Conservation (phyloP, 257 asterid genomes). For the Solanum clarkiae region DNA sequence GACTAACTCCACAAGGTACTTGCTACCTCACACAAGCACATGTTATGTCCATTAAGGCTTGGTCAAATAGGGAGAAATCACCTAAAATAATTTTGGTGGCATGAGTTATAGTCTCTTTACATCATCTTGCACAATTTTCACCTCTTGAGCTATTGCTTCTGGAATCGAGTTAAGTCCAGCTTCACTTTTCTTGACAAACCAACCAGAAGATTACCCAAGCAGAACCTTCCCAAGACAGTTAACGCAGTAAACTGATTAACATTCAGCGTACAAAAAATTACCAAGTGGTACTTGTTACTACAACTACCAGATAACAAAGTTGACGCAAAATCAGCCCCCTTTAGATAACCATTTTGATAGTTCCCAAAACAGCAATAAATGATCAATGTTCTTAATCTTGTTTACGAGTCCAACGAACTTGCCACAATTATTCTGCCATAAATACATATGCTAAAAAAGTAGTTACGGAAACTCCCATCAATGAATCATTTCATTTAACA, state of each 20-base stretch:
- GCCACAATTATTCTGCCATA: not conserved
- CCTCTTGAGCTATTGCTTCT: not conserved
- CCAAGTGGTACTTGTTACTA: not conserved
- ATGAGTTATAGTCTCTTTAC: not conserved
- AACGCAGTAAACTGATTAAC: not conserved
- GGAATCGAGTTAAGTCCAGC: not conserved
- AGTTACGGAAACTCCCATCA: not conserved
- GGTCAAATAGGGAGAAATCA: not conserved
- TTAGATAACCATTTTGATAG: not conserved
- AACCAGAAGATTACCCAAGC: not conserved
- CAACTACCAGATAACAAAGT: not conserved
- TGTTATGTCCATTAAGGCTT: not conserved
- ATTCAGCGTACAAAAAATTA: not conserved
- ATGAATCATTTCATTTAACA: not conserved
- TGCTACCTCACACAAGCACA: not conserved
- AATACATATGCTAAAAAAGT: not conserved
- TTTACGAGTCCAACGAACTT: not conserved
- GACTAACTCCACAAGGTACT: not conserved
- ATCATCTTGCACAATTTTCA: not conserved
- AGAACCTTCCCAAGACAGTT: not conserved
- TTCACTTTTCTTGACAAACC: not conserved
- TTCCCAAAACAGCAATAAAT: not conserved
- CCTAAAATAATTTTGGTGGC: not conserved
- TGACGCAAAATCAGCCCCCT: not conserved
- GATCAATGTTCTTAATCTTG: not conserved